A percentile compares a stretch with the other conserved stretches of the same genome.
phyloP scores from a whole-genome alignment of 805 yeast genomes.

The Wickerhamomyces ciferrii region DNA sequence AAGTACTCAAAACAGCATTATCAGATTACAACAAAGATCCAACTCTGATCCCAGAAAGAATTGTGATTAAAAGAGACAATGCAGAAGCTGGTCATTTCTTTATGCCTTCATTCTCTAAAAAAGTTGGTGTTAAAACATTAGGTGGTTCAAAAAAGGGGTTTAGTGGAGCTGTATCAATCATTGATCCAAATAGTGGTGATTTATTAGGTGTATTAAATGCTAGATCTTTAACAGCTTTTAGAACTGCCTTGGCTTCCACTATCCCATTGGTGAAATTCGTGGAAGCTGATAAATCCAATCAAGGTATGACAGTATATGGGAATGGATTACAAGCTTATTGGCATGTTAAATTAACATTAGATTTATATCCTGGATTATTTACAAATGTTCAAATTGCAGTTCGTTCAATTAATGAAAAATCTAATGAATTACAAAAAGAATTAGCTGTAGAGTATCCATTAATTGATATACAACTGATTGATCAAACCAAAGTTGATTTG shows the following conservation, averaged over 20 bases:
- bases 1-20: conserved; percentile 32
- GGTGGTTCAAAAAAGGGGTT: conserved; percentile 57
- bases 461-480: conserved; percentile 20
- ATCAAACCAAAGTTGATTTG: conserved; percentile 23
- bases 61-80: conserved; percentile 35
- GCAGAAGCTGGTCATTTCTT: conserved; percentile 43
- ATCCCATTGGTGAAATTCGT: conserved; percentile 37
- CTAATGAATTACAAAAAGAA: conserved; percentile 13
- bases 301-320: conserved; percentile 42
- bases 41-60: conserved; percentile 48
- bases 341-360: conserved; percentile 45
- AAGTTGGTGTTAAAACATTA: conserved; percentile 55
- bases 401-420: conserved; percentile 36
- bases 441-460: conserved; percentile 25
- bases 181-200: conserved; percentile 46
- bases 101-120: conserved; percentile 59
- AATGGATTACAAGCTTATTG: conserved; percentile 62
- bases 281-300: conserved; percentile 16
- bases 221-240: conserved; percentile 53
- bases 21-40: conserved; percentile 36
- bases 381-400: conserved; percentile 39
- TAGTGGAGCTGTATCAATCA: conserved; percentile 47
- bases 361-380: conserved; percentile 32
- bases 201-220: conserved; percentile 53
- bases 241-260: conserved; percentile 58